phyloP scores from a whole-genome alignment of 1,284 basidiomycete genomes.

The Ustilago loliicola region DNA sequence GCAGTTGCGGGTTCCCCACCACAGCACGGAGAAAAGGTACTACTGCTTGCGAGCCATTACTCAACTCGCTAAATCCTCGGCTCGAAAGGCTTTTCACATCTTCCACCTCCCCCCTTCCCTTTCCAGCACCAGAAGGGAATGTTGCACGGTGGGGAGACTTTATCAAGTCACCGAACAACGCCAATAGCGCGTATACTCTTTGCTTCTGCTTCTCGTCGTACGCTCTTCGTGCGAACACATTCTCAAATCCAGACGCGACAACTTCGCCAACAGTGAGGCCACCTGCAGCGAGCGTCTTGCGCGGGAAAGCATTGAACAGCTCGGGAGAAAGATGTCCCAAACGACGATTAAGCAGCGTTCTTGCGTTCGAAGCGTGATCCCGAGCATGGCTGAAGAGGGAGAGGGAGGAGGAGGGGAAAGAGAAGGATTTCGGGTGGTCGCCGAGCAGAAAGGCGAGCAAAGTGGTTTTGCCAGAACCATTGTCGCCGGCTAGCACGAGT shows the following conservation, averaged over 20 bases:
- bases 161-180: conserved; percentile 54
- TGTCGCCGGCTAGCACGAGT: conserved; percentile 70
- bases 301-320: conserved; percentile 88
- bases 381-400: conserved; percentile 58
- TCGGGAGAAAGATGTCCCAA: conserved; percentile 87
- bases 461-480: conserved; percentile 89
- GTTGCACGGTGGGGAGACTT: conserved; percentile 11
- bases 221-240: conserved; percentile 54
- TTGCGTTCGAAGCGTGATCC: conserved; percentile 60
- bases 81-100: conserved; percentile 28
- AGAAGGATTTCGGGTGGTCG: conserved; percentile 92
- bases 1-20: conserved; percentile 56
- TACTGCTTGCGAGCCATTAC: conserved; percentile 62
- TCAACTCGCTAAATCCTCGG: conserved; percentile 40
- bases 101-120: neutral
- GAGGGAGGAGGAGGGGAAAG: conserved; percentile 71
- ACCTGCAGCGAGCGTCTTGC: conserved; percentile 46
- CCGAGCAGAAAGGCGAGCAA: conserved; percentile 91
- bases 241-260: conserved; percentile 63
- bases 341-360: conserved; percentile 46
- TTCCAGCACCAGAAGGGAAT: no score
- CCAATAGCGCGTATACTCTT: conserved; percentile 39
- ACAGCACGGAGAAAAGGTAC: conserved; percentile 64
- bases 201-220: conserved; percentile 30
- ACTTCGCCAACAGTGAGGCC: conserved; percentile 63